Base-by-base conservation (phyloP, 1,284 basidiomycete species). In the Leccinum ponderosum region DNA sequence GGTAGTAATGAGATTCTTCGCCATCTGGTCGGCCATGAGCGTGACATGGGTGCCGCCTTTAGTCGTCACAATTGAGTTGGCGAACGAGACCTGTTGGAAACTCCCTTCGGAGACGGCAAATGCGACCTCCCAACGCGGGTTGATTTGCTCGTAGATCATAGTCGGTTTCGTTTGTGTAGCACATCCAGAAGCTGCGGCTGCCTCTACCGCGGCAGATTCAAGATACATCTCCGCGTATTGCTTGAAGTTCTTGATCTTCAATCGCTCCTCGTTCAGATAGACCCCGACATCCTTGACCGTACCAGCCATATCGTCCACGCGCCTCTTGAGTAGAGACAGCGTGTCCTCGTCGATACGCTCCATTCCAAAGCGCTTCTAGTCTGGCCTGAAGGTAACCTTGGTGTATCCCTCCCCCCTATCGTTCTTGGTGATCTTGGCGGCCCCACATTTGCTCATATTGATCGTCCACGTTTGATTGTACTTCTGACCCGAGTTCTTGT, bases 31-130 rank as follows among this genome's bases (percentile, higher is more conserved):
- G 1, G 95, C 85, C 62, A 99, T 86, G 69, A 87, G 82, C 51
- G 84, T 86, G 67, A 99, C 97, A 73, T 99, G 97, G 1, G 94
- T 96, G 58, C 97, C 97, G 59, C 97, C 97, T 73, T 99, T 99
- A 63, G 85, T 95, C 3, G 97, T 99, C 7, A 96, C 90, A 67
- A 99, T 99, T 22, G 95, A 95, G 78, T 99, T 99, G 69, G 95
- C 95, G 73, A 98, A 99, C 15, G 97, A 98, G 42, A 98, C 94
- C 61, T 97, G 94, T 72, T 94, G 91, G 76, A 94, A 94, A 42
- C 89, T 81, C 27, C 95, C 95, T 60, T 95, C 93, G 0, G 97
- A 98, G 11, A 97, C 86, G 0, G 95, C 91, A 73, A 99, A 99
- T 1, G 92, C 97, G 25, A 99, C 85, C 75, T 99, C 97, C 97